These are phyloP conservation scores for Mycosphaerella sp. DNA, from an alignment of 2,329 filamentous ascomycete genomes.

Conservation along the genomic window DNA sequence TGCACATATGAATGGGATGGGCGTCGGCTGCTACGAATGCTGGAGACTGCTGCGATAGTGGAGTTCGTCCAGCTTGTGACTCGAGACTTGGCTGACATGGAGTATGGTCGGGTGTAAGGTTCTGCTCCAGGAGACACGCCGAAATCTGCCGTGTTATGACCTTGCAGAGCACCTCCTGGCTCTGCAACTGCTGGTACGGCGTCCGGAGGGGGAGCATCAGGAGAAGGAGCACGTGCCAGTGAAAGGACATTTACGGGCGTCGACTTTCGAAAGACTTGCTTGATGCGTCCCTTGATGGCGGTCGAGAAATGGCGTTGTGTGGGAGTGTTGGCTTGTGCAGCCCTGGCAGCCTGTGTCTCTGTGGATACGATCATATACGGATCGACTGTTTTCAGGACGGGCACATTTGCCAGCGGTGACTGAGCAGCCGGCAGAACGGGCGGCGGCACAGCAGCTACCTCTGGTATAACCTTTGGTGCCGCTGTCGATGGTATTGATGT, in stretches of 20 bases:
- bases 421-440: not conserved
- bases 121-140: not conserved
- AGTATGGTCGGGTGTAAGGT: conserved; percentile 1
- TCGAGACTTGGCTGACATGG: conserved; percentile 51
- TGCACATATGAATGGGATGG: conserved; percentile 5
- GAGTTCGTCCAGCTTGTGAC: conserved; percentile 69
- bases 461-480: not conserved
- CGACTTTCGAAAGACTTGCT: conserved; percentile 48
- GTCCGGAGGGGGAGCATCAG: not conserved
- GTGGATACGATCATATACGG: not conserved
- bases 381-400: not conserved
- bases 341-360: not conserved
- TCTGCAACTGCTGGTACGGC: not conserved
- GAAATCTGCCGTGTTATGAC: not conserved
- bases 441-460: not conserved
- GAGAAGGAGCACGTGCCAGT: not conserved
- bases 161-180: not conserved
- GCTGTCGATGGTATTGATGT: not conserved
- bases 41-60: conserved; percentile 50
- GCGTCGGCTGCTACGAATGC: conserved; percentile 36
- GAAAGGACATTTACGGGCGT: not conserved
- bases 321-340: not conserved
- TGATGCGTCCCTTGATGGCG: conserved; percentile 56
- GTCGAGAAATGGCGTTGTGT: conserved; percentile 55
- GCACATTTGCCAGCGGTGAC: not conserved